Evolutionary conservation across 73 alveolate species (phyloP).

Genomic region (Uronychia setigera): DNA sequence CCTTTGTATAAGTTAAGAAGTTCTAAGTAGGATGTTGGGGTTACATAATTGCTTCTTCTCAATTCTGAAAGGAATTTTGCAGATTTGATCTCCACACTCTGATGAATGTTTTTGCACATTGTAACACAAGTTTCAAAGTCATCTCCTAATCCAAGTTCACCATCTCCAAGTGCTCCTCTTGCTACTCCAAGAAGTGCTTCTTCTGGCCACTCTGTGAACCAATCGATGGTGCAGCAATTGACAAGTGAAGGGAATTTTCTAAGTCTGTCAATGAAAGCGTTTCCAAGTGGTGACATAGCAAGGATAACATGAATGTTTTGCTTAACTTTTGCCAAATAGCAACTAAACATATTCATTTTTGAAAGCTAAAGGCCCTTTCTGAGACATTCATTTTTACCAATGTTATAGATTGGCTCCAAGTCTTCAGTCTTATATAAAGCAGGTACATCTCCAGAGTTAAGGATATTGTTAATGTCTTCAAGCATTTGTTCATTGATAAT

Average conservation of each 20-base stretch:
- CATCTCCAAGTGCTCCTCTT: conserved; percentile 59
- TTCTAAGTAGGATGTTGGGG: conserved; percentile 93
- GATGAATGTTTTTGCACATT: conserved; percentile 82
- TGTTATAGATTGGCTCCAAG: conserved; percentile 81
- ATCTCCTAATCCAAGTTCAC: conserved; percentile 58
- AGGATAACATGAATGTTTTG: conserved; percentile 96
- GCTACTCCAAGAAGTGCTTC: conserved; percentile 95
- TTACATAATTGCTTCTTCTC: conserved; percentile 88
- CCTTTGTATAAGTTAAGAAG: conserved; percentile 79
- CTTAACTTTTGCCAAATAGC: conserved; percentile 89
- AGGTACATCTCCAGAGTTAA: conserved; percentile 96
- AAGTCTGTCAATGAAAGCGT: conserved; percentile 92
- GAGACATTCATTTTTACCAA: conserved; percentile 77
- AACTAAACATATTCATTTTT: conserved; percentile 72
- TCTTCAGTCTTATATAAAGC: conserved; percentile 92
- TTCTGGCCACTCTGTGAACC: conserved; percentile 97
- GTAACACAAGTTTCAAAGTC: conserved; percentile 62
- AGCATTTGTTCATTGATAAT: conserved; percentile 92
- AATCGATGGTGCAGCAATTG: conserved; percentile 96
- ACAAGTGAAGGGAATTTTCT: conserved; percentile 99
- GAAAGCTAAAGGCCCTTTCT: conserved; percentile 67
- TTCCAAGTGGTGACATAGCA: conserved; percentile 99
- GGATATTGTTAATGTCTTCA: conserved; percentile 94
- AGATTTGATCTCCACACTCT: conserved; percentile 87
- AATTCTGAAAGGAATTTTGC: conserved; percentile 83